phyloP scores from a whole-genome alignment of 805 yeast genomes.

The Peterozyma xylosa region DNA sequence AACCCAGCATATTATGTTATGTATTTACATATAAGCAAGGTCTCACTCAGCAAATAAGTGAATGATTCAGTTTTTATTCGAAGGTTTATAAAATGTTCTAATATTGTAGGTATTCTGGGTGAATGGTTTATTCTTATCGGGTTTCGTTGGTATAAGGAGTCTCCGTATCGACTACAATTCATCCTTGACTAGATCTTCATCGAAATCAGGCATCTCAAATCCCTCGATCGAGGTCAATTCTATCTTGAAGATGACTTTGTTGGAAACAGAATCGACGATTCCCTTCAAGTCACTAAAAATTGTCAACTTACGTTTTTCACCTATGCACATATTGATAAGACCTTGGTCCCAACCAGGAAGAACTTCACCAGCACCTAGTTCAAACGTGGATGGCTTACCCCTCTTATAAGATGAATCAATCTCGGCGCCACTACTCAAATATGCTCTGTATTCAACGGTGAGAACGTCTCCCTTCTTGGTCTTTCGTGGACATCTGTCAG shows the following conservation, averaged over 20 bases:
- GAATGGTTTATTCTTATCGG: too few species aligned
- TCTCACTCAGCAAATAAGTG: too few species aligned
- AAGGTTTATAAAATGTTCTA: too few species aligned
- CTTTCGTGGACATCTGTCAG: slow-evolving; percentile 44
- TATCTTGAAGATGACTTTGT: slow-evolving; percentile 61
- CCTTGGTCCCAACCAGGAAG: slow-evolving; percentile 92
- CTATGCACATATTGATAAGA: slow-evolving; percentile 65
- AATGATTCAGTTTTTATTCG: too few species aligned
- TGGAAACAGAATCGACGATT: slow-evolving; percentile 66
- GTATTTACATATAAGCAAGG: too few species aligned
- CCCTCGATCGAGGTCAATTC: slow-evolving; percentile 54
- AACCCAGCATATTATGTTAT: too few species aligned
- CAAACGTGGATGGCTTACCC: slow-evolving; percentile 60
- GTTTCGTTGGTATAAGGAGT: too few species aligned
- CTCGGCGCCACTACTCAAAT: slow-evolving; percentile 53
- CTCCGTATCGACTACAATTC: neutral
- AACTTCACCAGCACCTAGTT: slow-evolving; percentile 70
- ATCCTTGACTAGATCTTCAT: slow-evolving; percentile 2
- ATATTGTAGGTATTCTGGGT: too few species aligned
- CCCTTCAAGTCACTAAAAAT: slow-evolving; percentile 77
- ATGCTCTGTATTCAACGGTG: slow-evolving; percentile 74
- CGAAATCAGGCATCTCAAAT: neutral
- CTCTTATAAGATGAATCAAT: slow-evolving; percentile 71
- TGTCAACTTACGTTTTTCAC: slow-evolving; percentile 71
- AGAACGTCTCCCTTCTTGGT: slow-evolving; percentile 62